These are phyloP conservation scores for Eucalyptus polybractea DNA, from an alignment of 345 rosid species.

Conservation along the genomic window DNA sequence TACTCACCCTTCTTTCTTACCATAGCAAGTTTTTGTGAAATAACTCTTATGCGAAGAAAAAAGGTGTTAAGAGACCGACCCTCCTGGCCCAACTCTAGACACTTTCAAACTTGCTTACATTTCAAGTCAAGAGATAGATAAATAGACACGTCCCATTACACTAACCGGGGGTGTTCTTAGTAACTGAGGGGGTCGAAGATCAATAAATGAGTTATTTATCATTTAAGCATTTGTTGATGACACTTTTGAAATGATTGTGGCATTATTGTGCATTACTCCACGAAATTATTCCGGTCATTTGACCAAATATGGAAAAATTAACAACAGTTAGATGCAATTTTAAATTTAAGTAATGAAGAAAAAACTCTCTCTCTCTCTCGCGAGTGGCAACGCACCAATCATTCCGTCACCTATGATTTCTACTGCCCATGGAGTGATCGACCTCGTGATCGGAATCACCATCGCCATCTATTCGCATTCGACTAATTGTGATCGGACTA, in stretches of 20 bases:
- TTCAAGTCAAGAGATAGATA: too few relatives aligned
- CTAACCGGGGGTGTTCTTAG: too few relatives aligned
- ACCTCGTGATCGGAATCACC: not conserved
- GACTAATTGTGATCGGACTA: not conserved
- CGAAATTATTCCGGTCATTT: not conserved
- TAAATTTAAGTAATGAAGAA: not conserved
- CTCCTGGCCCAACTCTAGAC: too few relatives aligned
- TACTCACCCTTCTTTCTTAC: too few relatives aligned
- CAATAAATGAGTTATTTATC: too few relatives aligned
- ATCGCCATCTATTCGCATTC: not conserved
- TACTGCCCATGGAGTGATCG: not conserved
- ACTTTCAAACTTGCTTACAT: too few relatives aligned
- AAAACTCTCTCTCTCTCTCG: not conserved
- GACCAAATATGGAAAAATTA: not conserved
- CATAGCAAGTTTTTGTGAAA: too few relatives aligned
- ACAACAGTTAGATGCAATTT: not conserved
- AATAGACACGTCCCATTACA: too few relatives aligned
- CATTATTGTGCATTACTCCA: not conserved
- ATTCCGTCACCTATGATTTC: not conserved
- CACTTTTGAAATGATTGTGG: not conserved
- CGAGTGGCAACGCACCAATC: not conserved
- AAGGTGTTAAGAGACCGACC: too few relatives aligned
- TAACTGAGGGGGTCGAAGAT: accelerated
- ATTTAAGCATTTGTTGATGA: not conserved
- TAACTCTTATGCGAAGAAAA: too few relatives aligned